phyloP scores from a whole-genome alignment of 139 green algal genomes.

The Micractinium sp. region DNA sequence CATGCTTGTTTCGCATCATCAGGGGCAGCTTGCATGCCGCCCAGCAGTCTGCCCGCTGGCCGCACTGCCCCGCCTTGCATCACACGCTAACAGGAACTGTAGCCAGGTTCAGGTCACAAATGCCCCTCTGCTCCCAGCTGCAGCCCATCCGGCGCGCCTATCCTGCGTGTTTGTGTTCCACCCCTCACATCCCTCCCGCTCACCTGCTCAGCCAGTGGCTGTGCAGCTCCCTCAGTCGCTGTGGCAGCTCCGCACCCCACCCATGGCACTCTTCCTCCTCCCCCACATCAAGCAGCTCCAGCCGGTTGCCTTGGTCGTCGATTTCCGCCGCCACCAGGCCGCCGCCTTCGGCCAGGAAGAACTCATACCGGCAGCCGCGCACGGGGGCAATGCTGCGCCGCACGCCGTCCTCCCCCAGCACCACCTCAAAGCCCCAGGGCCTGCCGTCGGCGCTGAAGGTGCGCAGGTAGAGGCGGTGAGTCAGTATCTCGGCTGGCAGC shows the following conservation, averaged over 20 bases:
- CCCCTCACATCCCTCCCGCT: too few relatives aligned
- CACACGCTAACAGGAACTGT: too few relatives aligned
- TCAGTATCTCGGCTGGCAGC: too few relatives aligned
- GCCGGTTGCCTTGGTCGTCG: not conserved
- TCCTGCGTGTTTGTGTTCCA: too few relatives aligned
- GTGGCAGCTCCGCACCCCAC: conserved; percentile 53
- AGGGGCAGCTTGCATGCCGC: too few relatives aligned
- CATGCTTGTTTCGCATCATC: too few relatives aligned
- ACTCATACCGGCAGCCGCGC: not conserved
- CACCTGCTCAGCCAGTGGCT: conserved; percentile 62
- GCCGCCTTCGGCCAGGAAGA: not conserved
- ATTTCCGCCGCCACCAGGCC: not conserved
- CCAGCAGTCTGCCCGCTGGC: too few relatives aligned
- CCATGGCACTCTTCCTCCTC: conserved; percentile 3
- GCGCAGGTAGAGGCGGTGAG: too few relatives aligned
- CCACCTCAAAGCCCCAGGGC: conserved; percentile 56
- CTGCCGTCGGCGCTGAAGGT: conserved; percentile 38
- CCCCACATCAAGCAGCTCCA: conserved; percentile 55
- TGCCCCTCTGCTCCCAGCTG: too few relatives aligned
- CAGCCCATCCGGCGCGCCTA: too few relatives aligned
- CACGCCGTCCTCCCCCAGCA: not conserved
- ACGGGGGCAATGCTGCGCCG: not conserved
- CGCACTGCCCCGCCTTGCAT: too few relatives aligned
- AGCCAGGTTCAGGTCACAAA: too few relatives aligned
- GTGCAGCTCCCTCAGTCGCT: conserved; percentile 49